Conservation (phyloP, 257 asterid species). For the Solanum lycopersicoides region DNA sequence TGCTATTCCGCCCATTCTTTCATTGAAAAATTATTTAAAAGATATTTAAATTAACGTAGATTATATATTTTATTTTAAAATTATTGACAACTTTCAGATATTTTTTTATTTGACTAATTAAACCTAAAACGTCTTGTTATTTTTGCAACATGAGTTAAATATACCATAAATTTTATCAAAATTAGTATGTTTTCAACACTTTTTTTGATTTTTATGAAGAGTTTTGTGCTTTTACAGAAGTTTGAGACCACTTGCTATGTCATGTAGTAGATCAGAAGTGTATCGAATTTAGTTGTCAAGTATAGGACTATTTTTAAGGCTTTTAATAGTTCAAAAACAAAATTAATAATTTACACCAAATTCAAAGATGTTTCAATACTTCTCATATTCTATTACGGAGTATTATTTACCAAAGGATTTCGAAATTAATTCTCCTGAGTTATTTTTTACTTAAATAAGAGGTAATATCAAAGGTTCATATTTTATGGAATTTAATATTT, state of each 20-base stretch:
- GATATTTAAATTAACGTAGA: fast-evolving
- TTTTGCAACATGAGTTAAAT: too few species aligned
- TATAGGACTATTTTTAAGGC: too few species aligned
- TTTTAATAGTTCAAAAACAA: too few species aligned
- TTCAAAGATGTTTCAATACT: too few species aligned
- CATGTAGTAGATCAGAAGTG: not conserved
- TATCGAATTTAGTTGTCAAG: too few species aligned
- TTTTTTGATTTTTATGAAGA: not conserved
- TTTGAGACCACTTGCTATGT: not conserved
- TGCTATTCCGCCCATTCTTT: not conserved
- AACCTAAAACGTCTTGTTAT: not conserved
- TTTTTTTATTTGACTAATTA: too few species aligned
- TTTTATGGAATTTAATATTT: not conserved
- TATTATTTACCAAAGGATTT: not conserved
- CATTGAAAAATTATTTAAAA: too few species aligned
- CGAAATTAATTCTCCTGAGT: not conserved
- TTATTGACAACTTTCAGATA: too few species aligned
- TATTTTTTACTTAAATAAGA: not conserved
- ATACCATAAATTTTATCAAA: too few species aligned
- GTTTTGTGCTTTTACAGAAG: too few species aligned
- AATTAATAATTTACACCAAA: not conserved
- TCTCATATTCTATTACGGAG: not conserved
- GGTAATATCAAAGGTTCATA: not conserved
- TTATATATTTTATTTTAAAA: too few species aligned
- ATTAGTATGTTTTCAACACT: not conserved